A percentile compares a stretch with the other conserved stretches of the same genome.
phyloP scores from a whole-genome alignment of 148 eudicot genomes.

The Heliosperma pusillum region DNA sequence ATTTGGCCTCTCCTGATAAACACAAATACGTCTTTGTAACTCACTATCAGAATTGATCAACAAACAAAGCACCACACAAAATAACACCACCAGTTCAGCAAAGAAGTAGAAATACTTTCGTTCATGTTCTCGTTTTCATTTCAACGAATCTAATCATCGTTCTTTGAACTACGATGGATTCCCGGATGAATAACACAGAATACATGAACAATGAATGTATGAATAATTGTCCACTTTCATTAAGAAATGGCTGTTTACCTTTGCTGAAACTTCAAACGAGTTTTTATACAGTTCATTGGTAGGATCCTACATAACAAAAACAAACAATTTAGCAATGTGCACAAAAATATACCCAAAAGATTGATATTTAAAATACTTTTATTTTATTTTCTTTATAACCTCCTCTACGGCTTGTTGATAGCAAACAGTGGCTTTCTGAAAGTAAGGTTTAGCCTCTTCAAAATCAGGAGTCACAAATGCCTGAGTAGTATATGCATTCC shows the following conservation, averaged over 20 bases:
- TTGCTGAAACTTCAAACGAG: conserved; percentile 37
- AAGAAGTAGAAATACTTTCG: neutral
- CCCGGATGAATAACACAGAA: neutral
- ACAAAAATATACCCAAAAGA: neutral
- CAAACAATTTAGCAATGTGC: neutral
- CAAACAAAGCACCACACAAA: neutral
- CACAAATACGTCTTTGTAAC: neutral
- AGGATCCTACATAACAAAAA: conserved; percentile 38
- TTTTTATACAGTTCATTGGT: conserved; percentile 37
- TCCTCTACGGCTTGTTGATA: conserved; percentile 33
- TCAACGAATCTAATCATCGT: neutral
- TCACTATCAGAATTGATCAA: neutral
- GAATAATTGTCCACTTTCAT: neutral
- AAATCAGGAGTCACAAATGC: conserved; percentile 38
- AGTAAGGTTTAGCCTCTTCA: conserved; percentile 34
- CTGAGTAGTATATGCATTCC: conserved; percentile 37
- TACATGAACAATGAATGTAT: neutral
- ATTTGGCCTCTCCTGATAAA: neutral
- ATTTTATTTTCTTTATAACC: conserved; percentile 15
- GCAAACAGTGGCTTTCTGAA: conserved; percentile 33
- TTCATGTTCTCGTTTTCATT: neutral
- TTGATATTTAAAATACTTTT: neutral
- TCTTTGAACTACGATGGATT: neutral
- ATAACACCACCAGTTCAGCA: neutral
- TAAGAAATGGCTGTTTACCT: conserved; percentile 28